Percentiles rank a stretch among this genome's conserved stretches.
Evolutionary conservation across 495 filamentous ascomycete genomes (phyloP).

Genomic region (Xylaria scruposa): DNA sequence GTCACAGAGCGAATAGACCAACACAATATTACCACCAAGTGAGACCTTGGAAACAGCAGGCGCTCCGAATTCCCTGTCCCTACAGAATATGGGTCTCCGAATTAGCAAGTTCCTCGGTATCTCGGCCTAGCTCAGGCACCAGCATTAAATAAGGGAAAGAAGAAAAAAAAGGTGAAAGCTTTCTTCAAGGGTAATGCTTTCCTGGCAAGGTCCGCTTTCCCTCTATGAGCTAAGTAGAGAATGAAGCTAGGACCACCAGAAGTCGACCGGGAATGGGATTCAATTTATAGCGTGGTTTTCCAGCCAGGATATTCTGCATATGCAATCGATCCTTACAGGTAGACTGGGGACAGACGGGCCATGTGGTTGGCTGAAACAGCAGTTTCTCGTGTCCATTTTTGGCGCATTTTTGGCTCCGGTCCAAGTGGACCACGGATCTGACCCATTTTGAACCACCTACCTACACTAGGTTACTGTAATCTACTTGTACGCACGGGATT

Average conservation of each 20-base stretch:
- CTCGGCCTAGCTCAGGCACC: neutral
- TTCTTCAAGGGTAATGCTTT: conserved; percentile 8
- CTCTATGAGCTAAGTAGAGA: conserved; percentile 4
- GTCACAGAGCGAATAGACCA: neutral
- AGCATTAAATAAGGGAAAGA: conserved; percentile 1
- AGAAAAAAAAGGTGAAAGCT: conserved; percentile 2
- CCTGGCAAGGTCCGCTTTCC: neutral
- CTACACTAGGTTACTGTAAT: neutral
- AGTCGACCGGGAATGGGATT: neutral
- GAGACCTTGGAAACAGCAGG: neutral
- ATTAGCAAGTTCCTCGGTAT: neutral
- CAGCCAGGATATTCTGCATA: conserved; percentile 33
- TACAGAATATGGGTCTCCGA: neutral
- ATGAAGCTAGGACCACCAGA: neutral
- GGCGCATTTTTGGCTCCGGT: conserved; percentile 35
- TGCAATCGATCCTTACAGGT: conserved; percentile 32
- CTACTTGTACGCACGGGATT: neutral
- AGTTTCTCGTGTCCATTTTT: conserved; percentile 63
- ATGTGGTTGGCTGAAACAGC: conserved; percentile 56
- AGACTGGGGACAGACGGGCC: conserved; percentile 19
- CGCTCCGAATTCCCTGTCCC: neutral
- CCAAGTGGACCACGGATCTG: conserved; percentile 36
- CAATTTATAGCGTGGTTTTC: conserved; percentile 1
- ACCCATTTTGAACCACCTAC: conserved; percentile 22
- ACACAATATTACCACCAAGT: neutral